Conservation (phyloP, 2,329 filamentous ascomycete species). For the Sporothrix variecibatus region DNA sequence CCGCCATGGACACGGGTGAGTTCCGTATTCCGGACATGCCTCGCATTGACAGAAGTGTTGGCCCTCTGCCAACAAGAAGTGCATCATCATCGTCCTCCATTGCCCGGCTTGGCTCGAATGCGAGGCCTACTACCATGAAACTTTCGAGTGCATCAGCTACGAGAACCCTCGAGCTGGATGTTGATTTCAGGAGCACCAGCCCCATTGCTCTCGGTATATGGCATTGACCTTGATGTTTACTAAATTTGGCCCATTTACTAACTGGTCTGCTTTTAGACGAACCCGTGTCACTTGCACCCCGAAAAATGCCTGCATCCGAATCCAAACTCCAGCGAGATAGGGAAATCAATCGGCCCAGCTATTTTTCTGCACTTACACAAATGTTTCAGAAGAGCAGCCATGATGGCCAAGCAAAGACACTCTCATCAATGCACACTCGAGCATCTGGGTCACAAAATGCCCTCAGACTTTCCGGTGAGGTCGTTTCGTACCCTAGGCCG, state of each 20-base stretch:
- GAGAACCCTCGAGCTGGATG: not conserved
- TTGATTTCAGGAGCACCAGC: not conserved
- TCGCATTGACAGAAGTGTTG: not conserved
- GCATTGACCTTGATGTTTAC: no score
- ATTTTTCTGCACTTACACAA: constrained; percentile 26
- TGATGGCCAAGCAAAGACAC: not conserved
- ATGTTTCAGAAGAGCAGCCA: not conserved
- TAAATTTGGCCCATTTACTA: not conserved
- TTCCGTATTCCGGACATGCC: constrained; percentile 25
- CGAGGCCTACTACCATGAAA: not conserved
- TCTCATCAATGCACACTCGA: not conserved
- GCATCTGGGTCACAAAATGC: not conserved
- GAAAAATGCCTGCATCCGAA: not conserved
- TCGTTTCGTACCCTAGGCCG: not conserved
- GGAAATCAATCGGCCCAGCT: not conserved
- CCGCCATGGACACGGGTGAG: constrained; percentile 11
- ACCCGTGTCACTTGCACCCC: no score
- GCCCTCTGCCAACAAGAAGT: not conserved
- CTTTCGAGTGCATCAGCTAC: no score
- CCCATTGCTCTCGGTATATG: not conserved
- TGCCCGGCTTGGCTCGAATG: not conserved
- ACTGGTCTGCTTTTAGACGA: not conserved
- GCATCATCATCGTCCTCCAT: not conserved
- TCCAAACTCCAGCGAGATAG: not conserved
- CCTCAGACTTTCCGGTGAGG: not conserved